A percentile compares a stretch with the other conserved stretches of the same genome.
Evolutionary conservation across 2,329 filamentous ascomycete genomes (phyloP).

Genomic region (Colletotrichum sp.): DNA sequence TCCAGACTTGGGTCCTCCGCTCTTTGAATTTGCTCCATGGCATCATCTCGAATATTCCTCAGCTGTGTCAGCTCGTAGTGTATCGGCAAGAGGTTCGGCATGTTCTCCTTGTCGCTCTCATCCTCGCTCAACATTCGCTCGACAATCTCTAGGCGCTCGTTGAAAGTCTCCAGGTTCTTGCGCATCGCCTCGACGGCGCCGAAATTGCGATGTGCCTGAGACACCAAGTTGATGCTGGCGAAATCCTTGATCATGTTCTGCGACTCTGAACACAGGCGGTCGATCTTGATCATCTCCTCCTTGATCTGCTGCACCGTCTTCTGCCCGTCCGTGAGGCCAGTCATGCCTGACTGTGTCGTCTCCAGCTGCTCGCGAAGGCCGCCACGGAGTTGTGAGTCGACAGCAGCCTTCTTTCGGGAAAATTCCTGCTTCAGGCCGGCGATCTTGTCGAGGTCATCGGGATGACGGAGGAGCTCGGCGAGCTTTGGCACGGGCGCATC

Average conservation of each 20-base stretch:
- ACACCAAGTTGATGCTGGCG: constrained; percentile 87
- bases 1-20: constrained; percentile 77
- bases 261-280: constrained; percentile 94
- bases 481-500: constrained; percentile 79
- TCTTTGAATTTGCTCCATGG: constrained; percentile 92
- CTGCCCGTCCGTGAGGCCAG: constrained; percentile 85
- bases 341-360: constrained; percentile 93
- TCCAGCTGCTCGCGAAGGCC: constrained; percentile 92
- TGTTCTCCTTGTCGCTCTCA: constrained; percentile 84
- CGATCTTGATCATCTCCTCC: constrained; percentile 98
- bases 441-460: constrained; percentile 98
- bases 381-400: constrained; percentile 88
- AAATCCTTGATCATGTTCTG: constrained; percentile 99
- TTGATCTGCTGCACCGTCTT: constrained; percentile 92
- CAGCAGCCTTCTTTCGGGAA: constrained; percentile 87
- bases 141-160: constrained; percentile 75
- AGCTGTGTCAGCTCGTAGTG: constrained; percentile 93
- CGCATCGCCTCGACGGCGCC: constrained; percentile 94
- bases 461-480: constrained; percentile 90
- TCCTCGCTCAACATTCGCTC: constrained; percentile 83
- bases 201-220: constrained; percentile 96
- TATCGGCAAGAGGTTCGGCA: constrained; percentile 87
- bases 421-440: constrained; percentile 89
- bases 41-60: constrained; percentile 93
- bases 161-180: constrained; percentile 85